These are phyloP conservation scores for Tulasnella sp. DNA, from an alignment of 768 basidiomycete genomes.

Conservation along the genomic window DNA sequence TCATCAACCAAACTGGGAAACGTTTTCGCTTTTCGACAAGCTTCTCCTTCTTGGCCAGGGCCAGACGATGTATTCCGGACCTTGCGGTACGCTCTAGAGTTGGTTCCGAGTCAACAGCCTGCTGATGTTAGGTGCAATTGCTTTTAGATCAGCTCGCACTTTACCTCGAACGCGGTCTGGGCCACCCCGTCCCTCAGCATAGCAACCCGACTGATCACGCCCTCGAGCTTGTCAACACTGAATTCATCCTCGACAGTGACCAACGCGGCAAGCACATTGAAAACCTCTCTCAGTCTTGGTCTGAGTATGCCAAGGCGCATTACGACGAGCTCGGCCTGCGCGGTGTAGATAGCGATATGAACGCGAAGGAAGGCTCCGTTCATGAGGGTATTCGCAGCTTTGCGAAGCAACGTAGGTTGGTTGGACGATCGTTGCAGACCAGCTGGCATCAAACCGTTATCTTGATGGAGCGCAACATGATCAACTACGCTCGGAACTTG, in stretches of 20 bases:
- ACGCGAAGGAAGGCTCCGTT: no score
- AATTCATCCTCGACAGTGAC: slow-evolving; percentile 10
- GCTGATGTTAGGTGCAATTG: slow-evolving; percentile 23
- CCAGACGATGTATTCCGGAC: slow-evolving; percentile 34
- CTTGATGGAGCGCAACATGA: slow-evolving; percentile 36
- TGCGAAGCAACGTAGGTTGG: no score
- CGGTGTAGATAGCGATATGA: no score
- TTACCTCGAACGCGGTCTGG: slow-evolving; percentile 28
- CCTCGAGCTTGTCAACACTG: slow-evolving; percentile 40
- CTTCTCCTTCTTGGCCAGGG: slow-evolving; percentile 49
- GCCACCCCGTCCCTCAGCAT: slow-evolving; percentile 29
- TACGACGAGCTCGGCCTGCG: no score
- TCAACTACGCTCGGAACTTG: slow-evolving; percentile 45
- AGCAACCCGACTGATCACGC: slow-evolving; percentile 50
- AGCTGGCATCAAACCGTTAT: slow-evolving; percentile 37
- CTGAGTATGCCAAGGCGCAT: not conserved
- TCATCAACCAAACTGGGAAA: slow-evolving; percentile 55
- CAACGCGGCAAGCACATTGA: not conserved
- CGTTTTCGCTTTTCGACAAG: slow-evolving; percentile 48
- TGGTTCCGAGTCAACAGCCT: slow-evolving; percentile 26
- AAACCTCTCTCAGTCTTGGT: not conserved
- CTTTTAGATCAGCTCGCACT: slow-evolving; percentile 24
- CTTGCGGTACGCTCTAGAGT: slow-evolving; percentile 23
- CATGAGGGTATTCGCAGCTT: no score
- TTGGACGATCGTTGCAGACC: not conserved